phyloP scores from a whole-genome alignment of 371 early-diverging fungal species.

The Mucor ambiguus region DNA sequence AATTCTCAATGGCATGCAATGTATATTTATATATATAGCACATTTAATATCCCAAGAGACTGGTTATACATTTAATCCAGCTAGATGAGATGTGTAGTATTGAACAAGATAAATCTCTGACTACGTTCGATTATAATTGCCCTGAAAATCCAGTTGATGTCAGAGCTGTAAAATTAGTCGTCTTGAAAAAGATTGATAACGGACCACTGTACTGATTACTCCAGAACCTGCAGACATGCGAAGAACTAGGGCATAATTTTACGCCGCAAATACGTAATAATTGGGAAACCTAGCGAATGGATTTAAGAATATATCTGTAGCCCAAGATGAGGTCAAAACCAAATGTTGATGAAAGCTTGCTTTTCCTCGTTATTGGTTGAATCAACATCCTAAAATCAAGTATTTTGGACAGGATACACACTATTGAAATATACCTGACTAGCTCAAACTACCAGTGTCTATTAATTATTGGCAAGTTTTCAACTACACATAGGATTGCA shows the following conservation, averaged over 20 bases:
- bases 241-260: background rate
- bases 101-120: background rate
- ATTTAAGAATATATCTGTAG: background rate
- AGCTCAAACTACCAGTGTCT: background rate
- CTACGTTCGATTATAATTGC: background rate
- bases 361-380: background rate
- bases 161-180: background rate
- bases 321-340: background rate
- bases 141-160: background rate
- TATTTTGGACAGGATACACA: background rate
- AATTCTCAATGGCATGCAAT: background rate
- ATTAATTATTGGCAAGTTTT: background rate
- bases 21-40: background rate
- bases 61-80: background rate
- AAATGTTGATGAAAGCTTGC: background rate
- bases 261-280: background rate
- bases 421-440: background rate
- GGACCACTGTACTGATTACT: background rate
- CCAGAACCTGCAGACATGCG: background rate
- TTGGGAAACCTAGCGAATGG: background rate
- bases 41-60: background rate
- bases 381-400: background rate
- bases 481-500: background rate
- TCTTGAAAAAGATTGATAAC: background rate
- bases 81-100: background rate